A percentile compares a stretch with the other conserved stretches of the same genome.
Evolutionary conservation across 148 eudicot genomes (phyloP).

Genomic region (Vaccinium darrowii): DNA sequence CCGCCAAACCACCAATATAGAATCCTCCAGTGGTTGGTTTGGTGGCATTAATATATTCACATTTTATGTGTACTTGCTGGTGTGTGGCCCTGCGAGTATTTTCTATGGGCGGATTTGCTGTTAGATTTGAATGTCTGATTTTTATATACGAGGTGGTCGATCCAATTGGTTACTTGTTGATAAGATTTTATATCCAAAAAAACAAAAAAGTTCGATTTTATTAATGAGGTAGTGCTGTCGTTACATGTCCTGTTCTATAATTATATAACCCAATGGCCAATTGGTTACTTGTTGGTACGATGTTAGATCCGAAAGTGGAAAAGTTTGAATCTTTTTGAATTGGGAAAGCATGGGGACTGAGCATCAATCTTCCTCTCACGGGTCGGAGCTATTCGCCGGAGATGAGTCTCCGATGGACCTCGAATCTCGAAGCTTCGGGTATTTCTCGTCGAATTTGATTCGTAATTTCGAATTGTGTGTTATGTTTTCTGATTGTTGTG

Average conservation of each 20-base stretch:
- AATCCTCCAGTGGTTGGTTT: background rate
- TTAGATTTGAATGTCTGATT: background rate
- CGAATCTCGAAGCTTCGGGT: conserved; percentile 3
- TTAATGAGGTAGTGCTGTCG: background rate
- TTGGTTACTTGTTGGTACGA: background rate
- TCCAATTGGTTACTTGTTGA: no score
- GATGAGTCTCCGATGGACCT: background rate
- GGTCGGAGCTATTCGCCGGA: background rate
- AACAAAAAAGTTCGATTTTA: background rate
- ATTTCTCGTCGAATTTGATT: background rate
- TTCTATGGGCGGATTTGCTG: background rate
- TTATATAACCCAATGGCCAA: no score
- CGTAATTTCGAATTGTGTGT: background rate
- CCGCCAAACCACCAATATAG: background rate
- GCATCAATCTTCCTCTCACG: background rate
- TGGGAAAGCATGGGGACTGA: background rate
- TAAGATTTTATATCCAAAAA: background rate
- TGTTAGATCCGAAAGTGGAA: background rate
- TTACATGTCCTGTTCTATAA: background rate
- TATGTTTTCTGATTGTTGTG: background rate
- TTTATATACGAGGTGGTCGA: background rate
- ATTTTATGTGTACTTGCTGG: background rate
- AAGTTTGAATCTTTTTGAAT: background rate
- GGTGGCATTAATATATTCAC: background rate
- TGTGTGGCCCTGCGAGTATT: background rate